Percentiles rank a stretch among this genome's conserved stretches.
Evolutionary conservation across 768 basidiomycete species (phyloP).

Genomic region (Naganishia vishniacii): DNA sequence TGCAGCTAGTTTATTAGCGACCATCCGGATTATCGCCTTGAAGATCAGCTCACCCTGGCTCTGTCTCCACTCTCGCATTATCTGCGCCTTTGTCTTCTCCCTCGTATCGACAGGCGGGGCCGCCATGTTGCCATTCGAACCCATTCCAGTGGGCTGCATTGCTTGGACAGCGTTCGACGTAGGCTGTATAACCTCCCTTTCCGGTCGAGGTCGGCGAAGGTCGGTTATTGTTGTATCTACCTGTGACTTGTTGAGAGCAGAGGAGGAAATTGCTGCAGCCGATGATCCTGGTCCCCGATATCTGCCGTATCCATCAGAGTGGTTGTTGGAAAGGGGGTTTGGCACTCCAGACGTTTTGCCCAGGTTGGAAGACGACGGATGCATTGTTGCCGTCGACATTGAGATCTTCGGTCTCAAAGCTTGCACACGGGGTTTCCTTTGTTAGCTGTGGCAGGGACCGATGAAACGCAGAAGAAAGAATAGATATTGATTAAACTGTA

Average conservation of each 20-base stretch:
- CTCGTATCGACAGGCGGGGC: not conserved
- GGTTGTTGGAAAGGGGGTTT: not conserved
- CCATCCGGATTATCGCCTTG: not conserved
- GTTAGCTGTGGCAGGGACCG: too few relatives aligned
- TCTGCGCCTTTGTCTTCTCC: slow-evolving; percentile 43
- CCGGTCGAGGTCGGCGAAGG: not conserved
- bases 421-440: too few relatives aligned
- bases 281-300: not conserved
- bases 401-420: too few relatives aligned
- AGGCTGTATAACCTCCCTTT: not conserved
- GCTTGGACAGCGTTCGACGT: too few relatives aligned
- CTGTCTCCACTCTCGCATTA: slow-evolving; percentile 40
- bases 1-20: too few relatives aligned
- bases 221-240: not conserved
- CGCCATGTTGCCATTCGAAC: not conserved
- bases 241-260: not conserved
- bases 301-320: slow-evolving; percentile 6
- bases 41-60: slow-evolving; percentile 33
- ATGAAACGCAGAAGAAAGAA: too few relatives aligned
- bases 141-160: not conserved
- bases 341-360: not conserved
- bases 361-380: not conserved
- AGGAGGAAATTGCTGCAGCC: not conserved
- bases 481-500: too few relatives aligned
- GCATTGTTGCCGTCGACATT: not conserved